These are phyloP conservation scores for Takashimella koratensis DNA, from an alignment of 1,284 basidiomycete species.

Conservation along the genomic window DNA sequence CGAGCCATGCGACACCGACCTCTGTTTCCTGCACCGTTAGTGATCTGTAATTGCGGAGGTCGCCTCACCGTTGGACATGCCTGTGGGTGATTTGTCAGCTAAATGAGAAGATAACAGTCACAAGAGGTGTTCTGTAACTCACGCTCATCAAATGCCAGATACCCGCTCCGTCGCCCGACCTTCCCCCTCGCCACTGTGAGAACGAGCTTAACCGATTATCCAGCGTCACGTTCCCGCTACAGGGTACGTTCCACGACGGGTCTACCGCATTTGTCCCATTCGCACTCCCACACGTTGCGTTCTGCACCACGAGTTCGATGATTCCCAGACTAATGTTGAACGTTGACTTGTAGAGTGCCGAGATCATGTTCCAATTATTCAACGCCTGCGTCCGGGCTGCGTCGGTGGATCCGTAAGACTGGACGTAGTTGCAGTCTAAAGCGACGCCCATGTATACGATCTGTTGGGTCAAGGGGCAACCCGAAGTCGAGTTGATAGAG, in stretches of 20 bases:
- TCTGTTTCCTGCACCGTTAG: slow-evolving; percentile 52
- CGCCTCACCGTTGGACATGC: slow-evolving; percentile 17
- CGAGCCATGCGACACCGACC: slow-evolving; percentile 88
- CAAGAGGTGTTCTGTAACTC: slow-evolving; percentile 37
- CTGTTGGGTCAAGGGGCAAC: slow-evolving; percentile 70
- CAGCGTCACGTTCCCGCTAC: slow-evolving; percentile 53
- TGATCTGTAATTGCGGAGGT: neutral
- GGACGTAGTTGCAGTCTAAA: slow-evolving; percentile 76
- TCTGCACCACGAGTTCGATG: slow-evolving; percentile 55
- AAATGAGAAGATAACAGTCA: slow-evolving; percentile 17
- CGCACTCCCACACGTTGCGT: slow-evolving; percentile 38
- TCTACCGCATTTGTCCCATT: neutral
- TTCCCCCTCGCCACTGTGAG: slow-evolving; percentile 73
- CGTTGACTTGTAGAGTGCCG: slow-evolving; percentile 70
- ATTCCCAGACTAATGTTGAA: slow-evolving; percentile 86
- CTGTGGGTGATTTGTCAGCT: neutral
- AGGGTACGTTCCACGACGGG: slow-evolving; percentile 55
- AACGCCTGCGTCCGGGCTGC: slow-evolving; percentile 72
- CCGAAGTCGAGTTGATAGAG: slow-evolving; percentile 62
- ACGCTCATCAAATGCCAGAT: slow-evolving; percentile 90
- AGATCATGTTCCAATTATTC: slow-evolving; percentile 64
- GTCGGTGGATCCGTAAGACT: slow-evolving; percentile 58
- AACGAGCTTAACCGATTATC: slow-evolving; percentile 73
- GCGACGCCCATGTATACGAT: slow-evolving; percentile 76
- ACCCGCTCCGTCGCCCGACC: slow-evolving; percentile 65